phyloP scores from a whole-genome alignment of 495 filamentous ascomycete species.

The Hypoxylon crocopeplum region DNA sequence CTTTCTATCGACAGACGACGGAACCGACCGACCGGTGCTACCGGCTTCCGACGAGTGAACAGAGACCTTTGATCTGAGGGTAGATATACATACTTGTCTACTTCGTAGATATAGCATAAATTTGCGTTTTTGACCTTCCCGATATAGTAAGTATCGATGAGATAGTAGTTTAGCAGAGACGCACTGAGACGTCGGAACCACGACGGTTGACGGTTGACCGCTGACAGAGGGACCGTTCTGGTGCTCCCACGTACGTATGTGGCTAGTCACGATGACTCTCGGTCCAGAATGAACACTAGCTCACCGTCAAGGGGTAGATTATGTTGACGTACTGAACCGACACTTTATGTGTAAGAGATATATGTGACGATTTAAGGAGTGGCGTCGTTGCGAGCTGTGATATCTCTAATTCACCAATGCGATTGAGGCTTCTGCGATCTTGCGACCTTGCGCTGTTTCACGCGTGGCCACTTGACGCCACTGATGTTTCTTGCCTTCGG shows the following conservation, averaged over 20 bases:
- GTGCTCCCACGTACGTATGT: neutral
- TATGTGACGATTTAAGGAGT: too few species aligned
- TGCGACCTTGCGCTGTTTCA: too few species aligned
- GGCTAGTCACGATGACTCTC: neutral
- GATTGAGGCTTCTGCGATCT: neutral
- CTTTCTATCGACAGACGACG: too few species aligned
- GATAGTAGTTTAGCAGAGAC: neutral
- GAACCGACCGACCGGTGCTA: constrained; percentile 2
- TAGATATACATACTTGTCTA: constrained; percentile 1
- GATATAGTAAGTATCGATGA: constrained; percentile 6
- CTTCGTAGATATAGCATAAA: neutral
- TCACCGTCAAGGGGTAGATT: too few species aligned
- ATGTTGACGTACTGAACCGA: too few species aligned
- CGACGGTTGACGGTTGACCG: constrained; percentile 3
- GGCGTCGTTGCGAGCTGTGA: too few species aligned
- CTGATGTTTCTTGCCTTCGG: too few species aligned
- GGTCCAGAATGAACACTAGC: neutral
- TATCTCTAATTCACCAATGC: neutral
- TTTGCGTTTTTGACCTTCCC: constrained; percentile 26
- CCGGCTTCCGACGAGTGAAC: constrained; percentile 7
- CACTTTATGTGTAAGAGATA: too few species aligned
- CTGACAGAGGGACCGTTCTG: neutral
- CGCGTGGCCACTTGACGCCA: too few species aligned
- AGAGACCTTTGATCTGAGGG: neutral
- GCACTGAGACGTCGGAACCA: constrained; percentile 12